These are phyloP conservation scores for Telfairia occidentalis DNA, from an alignment of 331 rosid genomes.

Conservation along the genomic window DNA sequence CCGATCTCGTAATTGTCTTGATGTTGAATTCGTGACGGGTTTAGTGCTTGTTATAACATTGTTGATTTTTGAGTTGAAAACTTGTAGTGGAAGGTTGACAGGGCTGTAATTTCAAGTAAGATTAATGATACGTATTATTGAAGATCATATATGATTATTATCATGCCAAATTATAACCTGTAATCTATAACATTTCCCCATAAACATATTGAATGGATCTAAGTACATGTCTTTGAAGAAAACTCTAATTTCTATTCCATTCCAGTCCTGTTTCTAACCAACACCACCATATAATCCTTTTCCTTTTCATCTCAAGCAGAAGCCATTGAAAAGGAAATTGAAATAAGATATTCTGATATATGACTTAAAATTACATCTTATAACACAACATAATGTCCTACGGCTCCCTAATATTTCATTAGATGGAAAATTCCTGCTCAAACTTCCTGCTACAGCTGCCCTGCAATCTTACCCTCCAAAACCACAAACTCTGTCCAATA, in stretches of 20 bases:
- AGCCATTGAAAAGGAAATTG: slow-evolving; percentile 6
- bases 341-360: slow-evolving; percentile 4
- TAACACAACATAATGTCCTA: slow-evolving; percentile 17
- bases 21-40: neutral
- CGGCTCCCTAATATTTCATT: neutral
- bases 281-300: slow-evolving; percentile 3
- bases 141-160: neutral
- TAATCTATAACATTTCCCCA: neutral
- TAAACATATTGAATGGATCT: neutral
- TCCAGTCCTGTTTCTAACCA: slow-evolving; percentile 4
- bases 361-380: slow-evolving; percentile 8
- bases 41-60: neutral
- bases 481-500: slow-evolving; percentile 16
- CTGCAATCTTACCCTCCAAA: slow-evolving; percentile 14
- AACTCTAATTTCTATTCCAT: slow-evolving; percentile 9
- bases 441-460: slow-evolving; percentile 22
- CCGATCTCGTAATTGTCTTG: neutral
- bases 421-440: slow-evolving; percentile 3
- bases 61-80: neutral
- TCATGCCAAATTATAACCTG: too few species aligned
- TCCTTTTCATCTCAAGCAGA: neutral
- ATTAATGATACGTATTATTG: neutral
- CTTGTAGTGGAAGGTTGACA: neutral
- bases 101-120: neutral
- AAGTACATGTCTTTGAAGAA: slow-evolving; percentile 1